These are phyloP conservation scores for Simmondsia chinensis DNA, from an alignment of 148 eudicot species.

Conservation along the genomic window DNA sequence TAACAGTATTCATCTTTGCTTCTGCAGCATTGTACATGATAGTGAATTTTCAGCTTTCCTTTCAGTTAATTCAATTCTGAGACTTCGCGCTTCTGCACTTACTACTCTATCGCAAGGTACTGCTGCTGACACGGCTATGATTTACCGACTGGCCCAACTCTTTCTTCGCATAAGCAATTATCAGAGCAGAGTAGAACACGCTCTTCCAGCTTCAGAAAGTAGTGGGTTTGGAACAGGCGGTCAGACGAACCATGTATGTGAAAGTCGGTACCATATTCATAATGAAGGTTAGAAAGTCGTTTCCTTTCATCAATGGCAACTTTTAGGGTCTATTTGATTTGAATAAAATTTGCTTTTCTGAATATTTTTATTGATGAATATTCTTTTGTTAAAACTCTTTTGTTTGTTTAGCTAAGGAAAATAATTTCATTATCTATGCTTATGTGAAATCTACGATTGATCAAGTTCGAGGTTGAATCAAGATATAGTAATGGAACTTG, in stretches of 20 bases:
- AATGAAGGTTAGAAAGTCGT: no score
- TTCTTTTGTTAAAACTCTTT: no score
- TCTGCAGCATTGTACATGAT: constrained; percentile 61
- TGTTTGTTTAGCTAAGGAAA: no score
- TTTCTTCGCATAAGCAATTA: constrained; percentile 37
- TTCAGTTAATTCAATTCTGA: constrained; percentile 58
- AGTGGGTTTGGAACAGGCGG: constrained; percentile 1
- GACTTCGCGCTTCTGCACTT: constrained; percentile 65
- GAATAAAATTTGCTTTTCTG: no score
- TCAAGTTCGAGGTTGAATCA: no score
- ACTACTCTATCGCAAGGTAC: constrained; percentile 38
- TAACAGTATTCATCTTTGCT: neutral
- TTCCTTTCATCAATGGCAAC: no score
- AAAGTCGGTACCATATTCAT: constrained; percentile 1
- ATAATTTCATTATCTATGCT: no score
- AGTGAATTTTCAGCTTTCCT: constrained; percentile 69
- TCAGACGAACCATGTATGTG: neutral
- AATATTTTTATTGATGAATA: no score
- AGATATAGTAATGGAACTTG: no score
- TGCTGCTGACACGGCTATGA: constrained; percentile 31
- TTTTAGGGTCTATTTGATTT: no score
- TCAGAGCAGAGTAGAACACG: constrained; percentile 12
- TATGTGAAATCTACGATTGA: no score
- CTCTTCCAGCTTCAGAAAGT: constrained; percentile 10
- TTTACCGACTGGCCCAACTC: constrained; percentile 38